Percentiles rank a stretch among this genome's conserved stretches.
Conservation (phyloP, 805 yeast genomes). For the Teunomyces pallodes region DNA sequence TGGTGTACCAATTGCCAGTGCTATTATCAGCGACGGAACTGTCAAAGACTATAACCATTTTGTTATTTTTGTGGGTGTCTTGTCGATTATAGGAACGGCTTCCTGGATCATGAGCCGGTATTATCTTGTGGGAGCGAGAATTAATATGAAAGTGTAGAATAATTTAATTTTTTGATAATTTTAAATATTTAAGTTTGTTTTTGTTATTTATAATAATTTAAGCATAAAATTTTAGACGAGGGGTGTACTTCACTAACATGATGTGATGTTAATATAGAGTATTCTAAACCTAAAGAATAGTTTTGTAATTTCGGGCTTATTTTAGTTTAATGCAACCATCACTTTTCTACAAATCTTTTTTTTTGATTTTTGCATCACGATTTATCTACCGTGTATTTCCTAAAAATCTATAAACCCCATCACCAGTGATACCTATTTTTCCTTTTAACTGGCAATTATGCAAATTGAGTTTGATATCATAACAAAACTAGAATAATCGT, state of each 20-base stretch:
- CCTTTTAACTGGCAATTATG: too few relatives aligned
- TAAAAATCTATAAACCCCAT: too few relatives aligned
- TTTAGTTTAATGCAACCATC: too few relatives aligned
- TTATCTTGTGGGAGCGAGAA: conserved; percentile 13
- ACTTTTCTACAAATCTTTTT: too few relatives aligned
- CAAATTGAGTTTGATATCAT: too few relatives aligned
- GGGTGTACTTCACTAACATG: too few relatives aligned
- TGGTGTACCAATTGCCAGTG: conserved; percentile 34
- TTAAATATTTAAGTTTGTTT: neutral
- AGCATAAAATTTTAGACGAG: neutral
- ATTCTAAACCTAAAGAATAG: too few relatives aligned
- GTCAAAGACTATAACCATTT: conserved; percentile 26
- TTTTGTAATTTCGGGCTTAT: too few relatives aligned
- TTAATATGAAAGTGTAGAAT: conserved; percentile 13
- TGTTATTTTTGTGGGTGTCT: conserved; percentile 29
- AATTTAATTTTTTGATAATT: neutral
- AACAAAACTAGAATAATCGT: too few relatives aligned
- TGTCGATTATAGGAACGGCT: conserved; percentile 25
- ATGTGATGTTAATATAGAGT: too few relatives aligned
- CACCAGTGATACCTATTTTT: too few relatives aligned
- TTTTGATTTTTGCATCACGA: neutral
- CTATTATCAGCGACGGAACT: conserved; percentile 27
- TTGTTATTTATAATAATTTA: neutral
- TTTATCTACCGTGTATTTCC: too few relatives aligned
- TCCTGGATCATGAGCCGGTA: conserved; percentile 23